phyloP scores from a whole-genome alignment of 2,329 filamentous ascomycete species.

The Hypomyces rosellus region DNA sequence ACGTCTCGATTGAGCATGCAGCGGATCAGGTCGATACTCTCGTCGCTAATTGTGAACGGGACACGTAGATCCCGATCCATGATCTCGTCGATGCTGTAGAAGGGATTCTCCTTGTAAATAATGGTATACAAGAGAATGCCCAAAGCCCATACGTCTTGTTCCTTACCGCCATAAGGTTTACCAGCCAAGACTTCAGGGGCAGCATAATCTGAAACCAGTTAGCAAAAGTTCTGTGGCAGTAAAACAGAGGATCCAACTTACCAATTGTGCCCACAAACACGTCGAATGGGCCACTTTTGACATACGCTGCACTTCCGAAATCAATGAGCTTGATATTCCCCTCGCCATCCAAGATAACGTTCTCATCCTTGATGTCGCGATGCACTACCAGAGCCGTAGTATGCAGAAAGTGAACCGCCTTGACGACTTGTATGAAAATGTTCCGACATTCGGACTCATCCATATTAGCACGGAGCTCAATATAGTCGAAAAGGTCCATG shows the following conservation, averaged over 20 bases:
- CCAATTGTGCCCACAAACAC: slow-evolving; percentile 98
- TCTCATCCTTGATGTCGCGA: slow-evolving; percentile 98
- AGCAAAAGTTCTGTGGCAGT: not conserved
- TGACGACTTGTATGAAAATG: slow-evolving; percentile 90
- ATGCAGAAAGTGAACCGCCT: slow-evolving; percentile 85
- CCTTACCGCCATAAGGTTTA: slow-evolving; percentile 85
- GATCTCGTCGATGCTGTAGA: slow-evolving; percentile 98
- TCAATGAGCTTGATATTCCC: slow-evolving; percentile 96
- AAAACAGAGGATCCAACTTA: slow-evolving; percentile 38
- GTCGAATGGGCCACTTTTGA: slow-evolving; percentile 96
- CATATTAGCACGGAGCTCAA: slow-evolving; percentile 94
- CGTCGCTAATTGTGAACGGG: slow-evolving; percentile 81
- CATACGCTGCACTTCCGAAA: slow-evolving; percentile 96
- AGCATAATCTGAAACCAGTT: slow-evolving; percentile 68
- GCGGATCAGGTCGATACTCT: slow-evolving; percentile 85
- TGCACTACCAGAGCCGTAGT: slow-evolving; percentile 88
- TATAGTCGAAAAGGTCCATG: slow-evolving; percentile 99
- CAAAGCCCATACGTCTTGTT: slow-evolving; percentile 97
- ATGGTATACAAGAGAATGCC: slow-evolving; percentile 97
- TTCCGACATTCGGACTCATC: slow-evolving; percentile 87
- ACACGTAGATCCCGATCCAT: slow-evolving; percentile 94
- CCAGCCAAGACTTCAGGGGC: slow-evolving; percentile 96
- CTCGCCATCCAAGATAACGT: slow-evolving; percentile 91
- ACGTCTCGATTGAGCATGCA: slow-evolving; percentile 92
- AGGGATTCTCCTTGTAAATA: slow-evolving; percentile 98